Evolutionary conservation across 768 basidiomycete species (phyloP), one percentile per base, ranked within the genome.

Genomic region (Chlorophyllum brunneum): DNA sequence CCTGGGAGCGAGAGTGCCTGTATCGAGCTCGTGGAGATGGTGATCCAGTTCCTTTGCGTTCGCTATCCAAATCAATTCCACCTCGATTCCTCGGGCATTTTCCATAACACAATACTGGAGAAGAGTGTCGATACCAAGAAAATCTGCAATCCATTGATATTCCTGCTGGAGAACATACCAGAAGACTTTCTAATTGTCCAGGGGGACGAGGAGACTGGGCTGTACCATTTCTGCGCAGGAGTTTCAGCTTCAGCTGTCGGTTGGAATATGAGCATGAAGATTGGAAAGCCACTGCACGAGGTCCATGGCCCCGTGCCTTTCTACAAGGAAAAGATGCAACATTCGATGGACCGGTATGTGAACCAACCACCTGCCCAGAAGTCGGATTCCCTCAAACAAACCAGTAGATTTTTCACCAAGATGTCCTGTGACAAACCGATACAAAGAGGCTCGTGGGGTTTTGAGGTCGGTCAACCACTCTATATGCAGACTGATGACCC

Each of bases 51-150:
- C 56, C 63, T 84, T 36, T 81, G 77, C 38, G 69, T 68, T 24
- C 71, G 81, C n/a, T 83, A 82, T 57, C 81, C 82, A 8, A 70
- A 70, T 6, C 75, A 77, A 24, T 83, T 84, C 58, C 57, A 63
- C 6, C 67, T 73, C 26, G 59, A 76, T 38, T 54, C 56, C 47
- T 68, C 69, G 4, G 69, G 68, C 3, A 29, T 68, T 1, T 78
- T 80, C 53, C 58, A 63, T 2, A 80, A 80, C 55, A 58, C 59
- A 6, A 78, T 80, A 31, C 67, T 81, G 16, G 66, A 58, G 18
- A 59, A 66, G 6, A 45, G 51, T 7, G 63, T 60, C 18, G 60
- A 75, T 45, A 66, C 62, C 5, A 57, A 42, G 10, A 58, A 51
- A 1, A 44, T 68, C 2, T 57, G 16, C 3, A 36, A 72, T 26